Base-by-base conservation (phyloP, 1,284 basidiomycete genomes). In the Cryptococcus neoformans region DNA sequence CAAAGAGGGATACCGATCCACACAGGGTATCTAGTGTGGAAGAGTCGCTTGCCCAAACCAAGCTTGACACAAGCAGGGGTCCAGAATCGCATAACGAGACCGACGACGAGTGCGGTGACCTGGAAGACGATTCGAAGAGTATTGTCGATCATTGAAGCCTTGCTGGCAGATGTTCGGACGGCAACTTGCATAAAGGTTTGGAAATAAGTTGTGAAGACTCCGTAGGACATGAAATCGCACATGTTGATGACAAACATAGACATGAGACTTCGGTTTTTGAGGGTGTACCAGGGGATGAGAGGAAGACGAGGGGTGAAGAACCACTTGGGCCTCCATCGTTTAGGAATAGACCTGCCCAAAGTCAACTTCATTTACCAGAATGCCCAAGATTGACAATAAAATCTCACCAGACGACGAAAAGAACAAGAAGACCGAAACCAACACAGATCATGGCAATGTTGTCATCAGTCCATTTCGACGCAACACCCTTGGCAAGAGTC, bases 141-240 rank as follows among this genome's bases (percentile, higher is more conserved):
- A 51, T 61, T 61, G 46, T 61, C 59, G 35, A 61, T 57, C 45
- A 55, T 53, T 0, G 56, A 49, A 4, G 59, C 59, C 37, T 53
- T 51, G 1, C 56, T 54, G 0, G 59, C 42, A 6, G 56, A 58
- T 5, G 53, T 48, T 9, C 59, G 48, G 1, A 55, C 59, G 21
- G 56, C 59, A 12, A 61, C 54, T 45, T 58, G 59, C 47, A 58
- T 55, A 51, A 53, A 58, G 14, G 50, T 52, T 16, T 52, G 56
- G 44, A 55, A 57, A 21, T 61, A 61, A 12, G 49, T 58, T 17
- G 56, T 53, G 42, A 61, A 55, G n/a, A 51, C 48, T 16, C 56
- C 59, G 41, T 61, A 61, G 6, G 56, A 58, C 56, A 61, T 55
- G 48, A 61, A 61, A 49, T 61, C 59, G 46, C 49, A 58, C 37